Evolutionary conservation across 495 filamentous ascomycete genomes (phyloP), one percentile per base, ranked within the genome.

Genomic region (Xylaria palmicola): DNA sequence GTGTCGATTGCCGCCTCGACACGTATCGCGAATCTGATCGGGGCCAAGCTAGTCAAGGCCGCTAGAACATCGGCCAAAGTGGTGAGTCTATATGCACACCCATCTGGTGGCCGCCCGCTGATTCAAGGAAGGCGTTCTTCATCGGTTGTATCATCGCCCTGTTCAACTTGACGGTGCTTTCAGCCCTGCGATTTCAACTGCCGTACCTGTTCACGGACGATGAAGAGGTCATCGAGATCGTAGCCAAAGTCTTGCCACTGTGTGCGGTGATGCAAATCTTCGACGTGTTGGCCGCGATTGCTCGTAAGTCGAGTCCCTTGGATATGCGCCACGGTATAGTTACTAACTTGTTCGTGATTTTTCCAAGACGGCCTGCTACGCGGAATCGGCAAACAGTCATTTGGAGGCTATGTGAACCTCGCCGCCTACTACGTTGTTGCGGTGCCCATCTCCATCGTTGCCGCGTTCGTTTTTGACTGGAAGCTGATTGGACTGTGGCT

Each of bases 251-350:
- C 9, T 77, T 98, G 45, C 92, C 93, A 1, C 67, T 97, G 1
- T 89, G 87, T 50, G 91, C 91, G 0, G 81, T 90, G 0, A 96
- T 96, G 79, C 93, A 98, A 72, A 81, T 94, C 2, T 92, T 93
- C 62, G 93, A 98, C 68, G 84, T 88, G 12, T 69, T 94, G 43
- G 87, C 91, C 0, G 81, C 86, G 7, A 88, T 86, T 63, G 26
- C 56, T 30, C 56, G 56, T 59, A 59, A 59, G 56, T 50, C 0
- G 26, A 12, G 3, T 17, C 22, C 17, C 15, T 30, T 8, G 19
- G 30, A 24, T 2, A 22, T 44, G 10, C 6, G 17, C 24, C 5
- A 3, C 13, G 36, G 3, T 3, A 47, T 20, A 57, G 10, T 26
- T n/a, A 47, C 56, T 59, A 47, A 59, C 44, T 30, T n/a, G n/a